These are phyloP conservation scores for Rossbeevera mucosa DNA, from an alignment of 768 basidiomycete species.

Conservation along the genomic window DNA sequence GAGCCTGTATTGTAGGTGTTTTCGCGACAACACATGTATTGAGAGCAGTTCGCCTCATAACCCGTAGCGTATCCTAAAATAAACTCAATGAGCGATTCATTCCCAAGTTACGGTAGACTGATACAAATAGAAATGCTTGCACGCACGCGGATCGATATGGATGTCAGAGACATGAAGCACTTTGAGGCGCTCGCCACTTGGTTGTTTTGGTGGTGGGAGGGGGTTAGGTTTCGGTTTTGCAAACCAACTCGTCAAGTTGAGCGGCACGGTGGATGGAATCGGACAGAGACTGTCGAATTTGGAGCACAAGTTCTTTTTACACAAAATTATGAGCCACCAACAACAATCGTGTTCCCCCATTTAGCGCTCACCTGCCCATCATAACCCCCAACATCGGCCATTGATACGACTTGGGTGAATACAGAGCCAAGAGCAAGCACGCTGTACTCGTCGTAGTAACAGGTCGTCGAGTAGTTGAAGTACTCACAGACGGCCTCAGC, in stretches of 20 bases:
- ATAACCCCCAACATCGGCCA: slow-evolving; percentile 41
- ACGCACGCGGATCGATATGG: slow-evolving; percentile 45
- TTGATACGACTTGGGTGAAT: slow-evolving; percentile 42
- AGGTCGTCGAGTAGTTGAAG: slow-evolving; percentile 36
- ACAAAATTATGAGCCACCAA: not conserved
- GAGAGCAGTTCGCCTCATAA: slow-evolving; percentile 61
- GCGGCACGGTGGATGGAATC: slow-evolving; percentile 34
- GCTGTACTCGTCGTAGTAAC: slow-evolving; percentile 33
- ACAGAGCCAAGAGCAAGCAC: slow-evolving; percentile 35
- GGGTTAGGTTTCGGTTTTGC: slow-evolving; percentile 45
- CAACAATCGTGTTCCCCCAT: not conserved
- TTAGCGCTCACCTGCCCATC: slow-evolving; percentile 41
- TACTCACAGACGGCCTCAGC: slow-evolving; percentile 38
- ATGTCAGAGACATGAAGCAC: slow-evolving; percentile 46
- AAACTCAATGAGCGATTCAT: not conserved
- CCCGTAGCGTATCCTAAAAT: slow-evolving; percentile 57
- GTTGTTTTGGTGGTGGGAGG: slow-evolving; percentile 36
- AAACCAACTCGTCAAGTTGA: slow-evolving; percentile 45
- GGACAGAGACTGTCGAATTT: slow-evolving; percentile 35
- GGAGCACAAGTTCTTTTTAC: slow-evolving; percentile 29
- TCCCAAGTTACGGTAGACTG: not conserved
- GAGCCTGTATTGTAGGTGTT: slow-evolving; percentile 43
- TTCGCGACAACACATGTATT: slow-evolving; percentile 55
- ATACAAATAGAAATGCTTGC: not conserved
- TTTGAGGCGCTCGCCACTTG: slow-evolving; percentile 43